Base-by-base conservation (phyloP, 202 grass and related monocot species). In the Eragrostis tef region DNA sequence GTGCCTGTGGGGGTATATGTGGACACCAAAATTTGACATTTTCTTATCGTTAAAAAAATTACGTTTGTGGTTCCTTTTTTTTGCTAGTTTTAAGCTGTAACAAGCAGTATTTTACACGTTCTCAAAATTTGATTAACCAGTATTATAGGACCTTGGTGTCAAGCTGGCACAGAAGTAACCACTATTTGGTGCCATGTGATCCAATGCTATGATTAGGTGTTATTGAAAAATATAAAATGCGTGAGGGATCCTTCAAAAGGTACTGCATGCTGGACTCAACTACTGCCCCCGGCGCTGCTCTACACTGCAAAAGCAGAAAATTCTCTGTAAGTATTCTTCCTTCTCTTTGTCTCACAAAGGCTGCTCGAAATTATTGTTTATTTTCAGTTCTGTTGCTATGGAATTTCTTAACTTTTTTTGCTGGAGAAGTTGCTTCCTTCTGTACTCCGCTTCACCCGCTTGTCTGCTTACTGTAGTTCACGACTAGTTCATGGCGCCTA, bases 121-220 rank as follows among this genome's bases (percentile, higher is more conserved):
- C 52, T 9, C 2, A 7, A 56, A 56, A 58, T 58, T 27, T 44
- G 59, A 39, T 9, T 60, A 43, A 4, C 19, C 15, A n/a, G 42
- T 61, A 80, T 75, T 34, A 56, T 13, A 56, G 70, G 70, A 84
- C 77, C 72, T 76, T 56, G n/a, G 70, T 34, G 63, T 34, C 22
- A 80, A 42, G 13, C 29, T 84, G 75, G 58, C 75, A 34, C 52
- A 69, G 43, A 62, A 54, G 24, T 39, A 61, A 67, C 29, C 6
- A 70, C 24, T 58, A 63, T 25, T 45, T 84, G 75, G 31, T 54
- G 61, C 61, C 61, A 79, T 84, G 24, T 75, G 31, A 69, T n/a
- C 51, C 54, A 74, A 69, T 64, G 2, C 22, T 70, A 39, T 62
- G 22, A 44, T 54, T 14, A 69, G 57, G 21, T 79, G 73, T 41